Base-by-base conservation (phyloP, 2,329 filamentous ascomycete genomes). In the Xylaria sp. region DNA sequence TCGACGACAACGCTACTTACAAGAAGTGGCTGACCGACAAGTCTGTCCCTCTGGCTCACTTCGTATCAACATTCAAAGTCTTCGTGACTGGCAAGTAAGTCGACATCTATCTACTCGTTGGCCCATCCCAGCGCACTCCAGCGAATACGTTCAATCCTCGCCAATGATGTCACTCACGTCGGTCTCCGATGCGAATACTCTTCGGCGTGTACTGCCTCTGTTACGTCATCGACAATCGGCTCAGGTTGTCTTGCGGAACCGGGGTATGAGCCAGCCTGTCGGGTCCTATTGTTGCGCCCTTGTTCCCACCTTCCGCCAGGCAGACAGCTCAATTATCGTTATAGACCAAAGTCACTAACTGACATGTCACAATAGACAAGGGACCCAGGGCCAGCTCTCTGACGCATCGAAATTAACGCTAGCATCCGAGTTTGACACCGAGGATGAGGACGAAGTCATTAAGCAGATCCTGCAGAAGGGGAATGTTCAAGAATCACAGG, bases 31-130 rank as follows among this genome's bases (percentile, higher is more conserved):
- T 90, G 84, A 83, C 78, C 4, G 95, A 98, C 84, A 89, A 88
- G 77, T 90, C 87, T 33, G 83, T 96, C 33, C 92, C 96, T 42
- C 83, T 98, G 54, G 87, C 92, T 1, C 90, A 97, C 75, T 94
- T 99, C 63, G 87, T 98, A 63, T 93, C 90, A 65, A 86, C 91
- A 7, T 98, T 93, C 86, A 92, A 97, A 86, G 85, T 99, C 76
- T 97, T 97, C 76, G 84, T 91, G 49, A 97, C 94, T 39, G 92
- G 96, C 84, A 92, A 90, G 94, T 97, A 86, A 83, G 92, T 84
- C 20, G n/a, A 58, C n/a, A 38, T 27, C n/a, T 71, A 66, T 60
- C 17, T 39, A 20, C 44, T n/a, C 17, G 11, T 45, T 11, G 25
- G 11, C 5, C 10, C 6, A n/a, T 51, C 17, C 15, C 15, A 27